Percentiles rank a stretch among this genome's conserved stretches.
Conservation (phyloP, 179 eudicot species). For the Beta macrorhiza region DNA sequence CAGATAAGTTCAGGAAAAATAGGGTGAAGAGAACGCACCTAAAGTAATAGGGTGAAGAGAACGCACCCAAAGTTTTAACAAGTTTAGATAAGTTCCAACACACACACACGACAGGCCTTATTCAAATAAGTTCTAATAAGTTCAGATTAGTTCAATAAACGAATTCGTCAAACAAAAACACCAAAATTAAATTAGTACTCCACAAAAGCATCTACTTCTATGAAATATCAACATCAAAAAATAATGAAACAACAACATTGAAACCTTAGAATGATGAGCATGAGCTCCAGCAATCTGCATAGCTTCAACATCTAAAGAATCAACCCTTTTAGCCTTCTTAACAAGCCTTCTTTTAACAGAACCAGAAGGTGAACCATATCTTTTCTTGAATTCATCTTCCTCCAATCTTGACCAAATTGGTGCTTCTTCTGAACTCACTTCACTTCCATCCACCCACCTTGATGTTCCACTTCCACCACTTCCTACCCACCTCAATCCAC, state of each 20-base stretch:
- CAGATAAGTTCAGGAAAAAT: no score
- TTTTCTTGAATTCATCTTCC: constrained; percentile 40
- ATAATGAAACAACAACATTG: not conserved
- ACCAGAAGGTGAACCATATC: constrained; percentile 38
- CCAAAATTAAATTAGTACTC: no score
- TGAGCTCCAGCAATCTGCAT: constrained; percentile 74
- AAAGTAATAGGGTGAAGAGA: no score
- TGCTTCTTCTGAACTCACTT: constrained; percentile 61
- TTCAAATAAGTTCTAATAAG: no score
- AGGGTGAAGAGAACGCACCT: no score
- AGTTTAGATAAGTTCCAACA: no score
- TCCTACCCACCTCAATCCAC: constrained; percentile 43
- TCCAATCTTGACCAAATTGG: constrained; percentile 46
- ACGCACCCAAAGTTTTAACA: no score
- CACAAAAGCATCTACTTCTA: no score
- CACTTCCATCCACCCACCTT: constrained; percentile 95
- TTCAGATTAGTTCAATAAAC: no score
- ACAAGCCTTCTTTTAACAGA: constrained; percentile 66
- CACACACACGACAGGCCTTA: no score
- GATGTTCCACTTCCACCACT: constrained; percentile 49
- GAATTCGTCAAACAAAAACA: no score
- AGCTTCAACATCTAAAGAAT: constrained; percentile 94
- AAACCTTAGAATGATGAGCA: constrained; percentile 63
- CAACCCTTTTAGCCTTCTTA: constrained; percentile 77
- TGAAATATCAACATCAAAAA: not conserved